Conservation (phyloP, 768 basidiomycete genomes). For the Polyporus arcularius region DNA sequence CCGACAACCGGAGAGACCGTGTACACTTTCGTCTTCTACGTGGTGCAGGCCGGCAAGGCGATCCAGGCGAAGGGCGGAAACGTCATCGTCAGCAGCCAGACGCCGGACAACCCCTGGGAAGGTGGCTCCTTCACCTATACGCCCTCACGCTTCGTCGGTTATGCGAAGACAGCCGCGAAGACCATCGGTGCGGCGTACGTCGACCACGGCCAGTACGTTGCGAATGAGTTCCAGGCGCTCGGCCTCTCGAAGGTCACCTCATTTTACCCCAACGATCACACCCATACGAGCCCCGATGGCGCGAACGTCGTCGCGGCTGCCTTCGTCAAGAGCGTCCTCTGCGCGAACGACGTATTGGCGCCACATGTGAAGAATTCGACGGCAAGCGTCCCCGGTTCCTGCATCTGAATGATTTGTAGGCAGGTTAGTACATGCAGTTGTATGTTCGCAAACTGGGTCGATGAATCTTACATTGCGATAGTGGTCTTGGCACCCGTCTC, state of each 20-base stretch:
- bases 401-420: not conserved
- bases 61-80: slow-evolving; percentile 48
- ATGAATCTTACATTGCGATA: no score
- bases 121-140: slow-evolving; percentile 35
- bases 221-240: slow-evolving; percentile 41
- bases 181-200: slow-evolving; percentile 43
- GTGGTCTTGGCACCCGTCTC: no score
- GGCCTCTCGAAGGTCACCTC: slow-evolving; percentile 40
- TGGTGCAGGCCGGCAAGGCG: slow-evolving; percentile 44
- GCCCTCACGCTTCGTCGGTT: slow-evolving; percentile 46
- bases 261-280: slow-evolving; percentile 49
- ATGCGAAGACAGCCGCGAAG: slow-evolving; percentile 41
- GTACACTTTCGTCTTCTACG: slow-evolving; percentile 48
- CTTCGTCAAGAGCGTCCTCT: slow-evolving; percentile 47
- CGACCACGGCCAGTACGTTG: slow-evolving; percentile 48
- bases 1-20: slow-evolving; percentile 43
- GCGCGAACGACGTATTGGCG: slow-evolving; percentile 24
- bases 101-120: slow-evolving; percentile 47
- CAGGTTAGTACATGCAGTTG: no score
- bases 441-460: no score
- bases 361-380: slow-evolving; percentile 12
- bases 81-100: slow-evolving; percentile 49
- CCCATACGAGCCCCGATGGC: slow-evolving; percentile 42
- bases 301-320: slow-evolving; percentile 50
- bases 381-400: not conserved